phyloP scores from a whole-genome alignment of 1,284 basidiomycete genomes.

The Rhodotorula sp. region DNA sequence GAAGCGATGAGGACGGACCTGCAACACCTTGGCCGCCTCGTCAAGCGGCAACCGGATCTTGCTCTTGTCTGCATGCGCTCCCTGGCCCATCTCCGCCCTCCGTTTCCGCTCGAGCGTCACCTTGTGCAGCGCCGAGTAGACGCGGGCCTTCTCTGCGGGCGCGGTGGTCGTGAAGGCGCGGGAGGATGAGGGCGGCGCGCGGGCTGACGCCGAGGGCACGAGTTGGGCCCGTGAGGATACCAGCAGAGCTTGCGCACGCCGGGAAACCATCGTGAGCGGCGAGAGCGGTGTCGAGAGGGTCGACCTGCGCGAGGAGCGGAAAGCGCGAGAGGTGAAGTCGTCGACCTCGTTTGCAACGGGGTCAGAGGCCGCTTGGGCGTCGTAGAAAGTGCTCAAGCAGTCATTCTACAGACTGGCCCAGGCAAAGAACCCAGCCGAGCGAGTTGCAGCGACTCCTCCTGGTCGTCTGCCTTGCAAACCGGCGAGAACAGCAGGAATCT shows the following conservation, averaged over 20 bases:
- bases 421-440: neutral
- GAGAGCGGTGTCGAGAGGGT: neutral
- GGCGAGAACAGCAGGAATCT: no score
- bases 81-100: conserved; percentile 24
- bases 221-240: no score
- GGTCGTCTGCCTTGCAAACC: no score
- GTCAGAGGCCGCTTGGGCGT: no score
- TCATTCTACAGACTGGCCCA: neutral
- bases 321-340: no score
- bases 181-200: neutral
- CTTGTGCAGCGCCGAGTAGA: conserved; percentile 38
- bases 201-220: no score
- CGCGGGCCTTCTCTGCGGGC: conserved; percentile 5
- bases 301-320: neutral
- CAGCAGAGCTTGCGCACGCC: neutral
- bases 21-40: conserved; percentile 36
- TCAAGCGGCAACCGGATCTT: conserved; percentile 27
- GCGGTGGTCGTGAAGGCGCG: conserved; percentile 15
- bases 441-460: neutral
- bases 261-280: neutral
- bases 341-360: no score
- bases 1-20: conserved; percentile 21
- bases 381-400: no score
- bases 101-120: conserved; percentile 28
- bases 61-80: conserved; percentile 11